phyloP scores from a whole-genome alignment of 768 basidiomycete genomes.

The Phanerochaete sordida region DNA sequence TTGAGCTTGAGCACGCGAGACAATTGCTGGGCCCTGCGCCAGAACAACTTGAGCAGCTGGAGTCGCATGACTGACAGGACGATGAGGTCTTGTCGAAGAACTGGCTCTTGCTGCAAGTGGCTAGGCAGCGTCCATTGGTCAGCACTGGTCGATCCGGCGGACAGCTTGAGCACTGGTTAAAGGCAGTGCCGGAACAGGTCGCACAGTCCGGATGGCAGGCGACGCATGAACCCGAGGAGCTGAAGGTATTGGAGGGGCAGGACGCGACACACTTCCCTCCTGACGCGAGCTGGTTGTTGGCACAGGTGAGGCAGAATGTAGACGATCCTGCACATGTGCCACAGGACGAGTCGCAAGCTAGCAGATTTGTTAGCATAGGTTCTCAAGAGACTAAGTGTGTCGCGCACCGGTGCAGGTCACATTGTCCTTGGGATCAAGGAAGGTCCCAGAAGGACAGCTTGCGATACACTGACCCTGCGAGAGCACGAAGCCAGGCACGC shows the following conservation, averaged over 20 bases:
- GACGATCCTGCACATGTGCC: slow-evolving; percentile 65
- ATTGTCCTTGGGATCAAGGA: slow-evolving; percentile 68
- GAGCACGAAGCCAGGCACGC: slow-evolving; percentile 73
- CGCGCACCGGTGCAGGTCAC: slow-evolving; percentile 72
- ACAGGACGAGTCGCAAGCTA: slow-evolving; percentile 74
- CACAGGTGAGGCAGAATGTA: slow-evolving; percentile 72
- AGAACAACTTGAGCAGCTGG: slow-evolving; percentile 75
- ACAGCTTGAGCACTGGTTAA: slow-evolving; percentile 78
- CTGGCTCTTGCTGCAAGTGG: slow-evolving; percentile 69
- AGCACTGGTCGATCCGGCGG: slow-evolving; percentile 65
- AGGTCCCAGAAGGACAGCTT: slow-evolving; percentile 70
- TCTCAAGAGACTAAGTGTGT: neutral
- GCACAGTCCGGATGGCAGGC: slow-evolving; percentile 86
- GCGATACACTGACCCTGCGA: slow-evolving; percentile 66
- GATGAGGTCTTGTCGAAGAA: slow-evolving; percentile 66
- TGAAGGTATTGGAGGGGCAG: slow-evolving; percentile 73
- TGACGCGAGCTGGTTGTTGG: slow-evolving; percentile 60
- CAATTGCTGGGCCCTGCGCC: slow-evolving; percentile 65
- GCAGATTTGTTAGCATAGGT: slow-evolving; percentile 1
- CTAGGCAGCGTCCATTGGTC: slow-evolving; percentile 71
- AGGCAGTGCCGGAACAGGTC: slow-evolving; percentile 74
- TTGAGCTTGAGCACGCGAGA: slow-evolving; percentile 67
- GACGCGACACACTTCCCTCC: slow-evolving; percentile 70
- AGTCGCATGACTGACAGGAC: slow-evolving; percentile 69
- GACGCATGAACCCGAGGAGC: slow-evolving; percentile 61